Percentiles rank a stretch among this genome's conserved stretches.
phyloP scores from a whole-genome alignment of 805 yeast species.

The Metschnikowia kunwiensis region DNA sequence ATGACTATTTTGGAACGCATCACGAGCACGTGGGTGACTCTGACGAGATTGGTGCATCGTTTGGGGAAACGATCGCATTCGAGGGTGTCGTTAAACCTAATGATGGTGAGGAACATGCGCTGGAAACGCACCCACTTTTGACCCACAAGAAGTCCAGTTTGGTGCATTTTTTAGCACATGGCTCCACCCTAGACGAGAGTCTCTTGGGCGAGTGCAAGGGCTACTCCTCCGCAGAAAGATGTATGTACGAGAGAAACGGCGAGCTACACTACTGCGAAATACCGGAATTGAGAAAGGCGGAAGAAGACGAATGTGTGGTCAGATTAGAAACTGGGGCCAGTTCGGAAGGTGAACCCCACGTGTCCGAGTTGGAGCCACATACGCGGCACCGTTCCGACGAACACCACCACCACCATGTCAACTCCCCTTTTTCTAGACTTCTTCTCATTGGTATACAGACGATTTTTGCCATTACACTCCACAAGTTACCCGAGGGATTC shows the following conservation, averaged over 20 bases:
- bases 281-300: conserved; percentile 26
- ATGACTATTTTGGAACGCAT: conserved; percentile 3
- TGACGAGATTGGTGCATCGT: background rate
- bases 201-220: conserved; percentile 48
- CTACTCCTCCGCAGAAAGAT: conserved; percentile 41
- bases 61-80: background rate
- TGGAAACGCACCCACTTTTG: conserved; percentile 13
- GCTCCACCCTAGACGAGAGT: conserved; percentile 19
- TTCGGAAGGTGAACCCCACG: background rate
- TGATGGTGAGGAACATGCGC: conserved; percentile 1
- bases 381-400: conserved; percentile 17
- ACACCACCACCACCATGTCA: conserved; percentile 77
- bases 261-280: conserved; percentile 40
- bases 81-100: background rate
- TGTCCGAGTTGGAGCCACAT: conserved; percentile 2
- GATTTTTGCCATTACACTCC: conserved; percentile 79
- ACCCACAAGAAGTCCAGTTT: conserved; percentile 22
- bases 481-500: conserved; percentile 94
- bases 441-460: conserved; percentile 89
- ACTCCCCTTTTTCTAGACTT: conserved; percentile 73
- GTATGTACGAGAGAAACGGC: conserved; percentile 19
- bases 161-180: conserved; percentile 26
- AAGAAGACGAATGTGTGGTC: conserved; percentile 4
- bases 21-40: background rate
- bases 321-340: background rate